phyloP scores from a whole-genome alignment of 805 yeast species.

The Saturnispora diversa region DNA sequence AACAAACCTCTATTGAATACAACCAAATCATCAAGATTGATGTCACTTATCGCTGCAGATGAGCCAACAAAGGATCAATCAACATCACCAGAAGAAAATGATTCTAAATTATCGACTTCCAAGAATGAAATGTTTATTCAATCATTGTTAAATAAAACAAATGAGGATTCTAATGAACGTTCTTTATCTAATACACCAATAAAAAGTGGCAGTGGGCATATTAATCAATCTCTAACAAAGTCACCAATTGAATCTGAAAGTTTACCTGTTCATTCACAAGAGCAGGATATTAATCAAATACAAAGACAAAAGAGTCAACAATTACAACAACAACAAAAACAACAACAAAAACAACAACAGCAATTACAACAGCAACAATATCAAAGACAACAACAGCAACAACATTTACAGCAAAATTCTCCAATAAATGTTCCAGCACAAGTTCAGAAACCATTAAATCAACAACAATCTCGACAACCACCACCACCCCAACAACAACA shows the following conservation, averaged over 20 bases:
- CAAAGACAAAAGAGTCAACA: conserved; percentile 4
- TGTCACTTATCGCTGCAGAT: conserved; percentile 14
- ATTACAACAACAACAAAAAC: conserved; percentile 10
- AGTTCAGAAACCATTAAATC: conserved; percentile 6
- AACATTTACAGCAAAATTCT: not conserved
- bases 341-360: conserved; percentile 4
- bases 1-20: conserved; percentile 24
- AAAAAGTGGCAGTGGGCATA: too few species aligned
- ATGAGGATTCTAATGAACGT: not conserved
- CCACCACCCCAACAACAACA: conserved; percentile 11
- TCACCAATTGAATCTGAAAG: not conserved
- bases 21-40: conserved; percentile 17
- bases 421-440: too few species aligned
- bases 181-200: conserved; percentile 1
- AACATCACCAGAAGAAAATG: too few species aligned
- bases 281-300: conserved; percentile 11
- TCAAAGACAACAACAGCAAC: conserved; percentile 10
- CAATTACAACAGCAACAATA: conserved; percentile 4
- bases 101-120: too few species aligned
- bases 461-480: conserved; percentile 9
- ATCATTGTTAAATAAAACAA: conserved; percentile 36
- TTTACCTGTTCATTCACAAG: conserved; percentile 15
- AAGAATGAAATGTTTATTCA: conserved; percentile 38
- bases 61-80: not conserved
- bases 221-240: too few species aligned